Evolutionary conservation across 441 rosid genomes (phyloP).

Genomic region (Euphorbia neoarborescens): DNA sequence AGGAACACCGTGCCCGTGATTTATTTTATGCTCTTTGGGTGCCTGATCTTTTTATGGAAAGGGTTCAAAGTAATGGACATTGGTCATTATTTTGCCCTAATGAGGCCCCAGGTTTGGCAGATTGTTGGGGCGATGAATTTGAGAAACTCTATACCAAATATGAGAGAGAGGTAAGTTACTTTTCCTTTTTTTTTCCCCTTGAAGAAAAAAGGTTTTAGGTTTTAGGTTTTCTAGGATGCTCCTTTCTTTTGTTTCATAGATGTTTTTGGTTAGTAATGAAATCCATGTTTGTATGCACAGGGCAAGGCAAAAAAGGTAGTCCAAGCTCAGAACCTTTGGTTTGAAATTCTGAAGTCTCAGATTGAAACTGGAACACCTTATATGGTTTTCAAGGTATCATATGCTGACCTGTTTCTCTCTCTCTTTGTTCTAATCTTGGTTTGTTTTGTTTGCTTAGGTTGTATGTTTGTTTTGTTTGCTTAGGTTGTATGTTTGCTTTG

Average conservation of each 20-base stretch:
- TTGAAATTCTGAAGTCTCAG: constrained; percentile 72
- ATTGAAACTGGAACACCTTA: constrained; percentile 93
- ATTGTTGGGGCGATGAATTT: constrained; percentile 81
- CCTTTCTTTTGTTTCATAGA: background rate
- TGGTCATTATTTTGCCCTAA: constrained; percentile 88
- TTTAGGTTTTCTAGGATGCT: background rate
- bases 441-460: background rate
- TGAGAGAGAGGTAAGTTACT: constrained; percentile 55
- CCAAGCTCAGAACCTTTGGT: constrained; percentile 76
- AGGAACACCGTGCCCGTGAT: constrained; percentile 79
- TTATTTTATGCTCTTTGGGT: constrained; percentile 84
- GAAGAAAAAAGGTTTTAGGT: background rate
- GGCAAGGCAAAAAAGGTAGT: constrained; percentile 88
- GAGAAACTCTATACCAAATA: constrained; percentile 54
- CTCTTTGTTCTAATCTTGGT: background rate
- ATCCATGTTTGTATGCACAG: constrained; percentile 23
- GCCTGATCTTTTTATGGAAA: constrained; percentile 87
- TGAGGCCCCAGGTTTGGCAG: constrained; percentile 80
- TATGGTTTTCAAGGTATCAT: constrained; percentile 80
- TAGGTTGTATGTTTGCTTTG: background rate
- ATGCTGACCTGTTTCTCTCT: background rate
- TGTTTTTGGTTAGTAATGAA: background rate
- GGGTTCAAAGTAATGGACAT: constrained; percentile 62
- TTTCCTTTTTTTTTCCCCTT: too few species aligned
- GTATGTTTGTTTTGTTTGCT: background rate